phyloP scores from a whole-genome alignment of 257 asterid genomes.

The Forsythia viridissima region DNA sequence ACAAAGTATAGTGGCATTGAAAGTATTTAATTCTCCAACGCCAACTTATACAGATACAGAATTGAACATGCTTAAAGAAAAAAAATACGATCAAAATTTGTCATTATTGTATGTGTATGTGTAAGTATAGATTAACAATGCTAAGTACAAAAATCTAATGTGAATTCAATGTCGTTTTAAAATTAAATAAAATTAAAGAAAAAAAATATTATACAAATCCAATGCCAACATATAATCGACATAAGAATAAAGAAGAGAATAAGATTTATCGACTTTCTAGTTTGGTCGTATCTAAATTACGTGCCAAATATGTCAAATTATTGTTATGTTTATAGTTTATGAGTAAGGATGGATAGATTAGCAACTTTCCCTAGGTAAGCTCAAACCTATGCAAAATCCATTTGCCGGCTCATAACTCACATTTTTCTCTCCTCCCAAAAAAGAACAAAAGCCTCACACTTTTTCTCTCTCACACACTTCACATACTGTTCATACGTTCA shows the following conservation, averaged over 20 bases:
- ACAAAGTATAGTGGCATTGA: too few species aligned
- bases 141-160: too few species aligned
- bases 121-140: not conserved
- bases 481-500: constrained; percentile 11
- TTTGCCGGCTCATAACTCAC: constrained; percentile 20
- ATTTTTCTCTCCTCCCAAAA: constrained; percentile 2
- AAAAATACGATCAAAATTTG: too few species aligned
- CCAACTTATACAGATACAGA: not conserved
- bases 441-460: not conserved
- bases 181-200: not conserved
- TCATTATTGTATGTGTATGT: too few species aligned
- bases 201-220: too few species aligned
- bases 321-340: too few species aligned
- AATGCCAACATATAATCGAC: not conserved
- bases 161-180: not conserved
- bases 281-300: not conserved
- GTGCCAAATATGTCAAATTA: not conserved
- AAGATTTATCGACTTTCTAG: not conserved
- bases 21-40: too few species aligned
- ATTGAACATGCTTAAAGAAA: constrained; percentile 3
- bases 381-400: constrained; percentile 12
- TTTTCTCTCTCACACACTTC: constrained; percentile 24
- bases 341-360: not conserved
- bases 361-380: constrained; percentile 33
- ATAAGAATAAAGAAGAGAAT: too few species aligned